phyloP scores from a whole-genome alignment of 129 eudicot genomes.

The Artemisia tridentata region DNA sequence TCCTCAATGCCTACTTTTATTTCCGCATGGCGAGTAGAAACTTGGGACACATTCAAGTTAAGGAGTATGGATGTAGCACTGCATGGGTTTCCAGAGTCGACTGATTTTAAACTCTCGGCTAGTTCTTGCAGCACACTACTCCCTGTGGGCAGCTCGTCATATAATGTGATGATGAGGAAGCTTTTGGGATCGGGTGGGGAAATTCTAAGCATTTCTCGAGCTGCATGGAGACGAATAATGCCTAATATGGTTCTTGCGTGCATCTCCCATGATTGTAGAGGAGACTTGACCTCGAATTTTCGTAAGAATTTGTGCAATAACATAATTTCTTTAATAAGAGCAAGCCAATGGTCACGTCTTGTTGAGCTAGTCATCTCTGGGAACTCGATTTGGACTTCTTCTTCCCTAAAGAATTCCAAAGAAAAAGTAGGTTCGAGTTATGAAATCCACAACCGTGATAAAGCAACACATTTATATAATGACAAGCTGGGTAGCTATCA shows the following conservation, averaged over 20 bases:
- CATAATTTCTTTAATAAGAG: slow-evolving; percentile 70
- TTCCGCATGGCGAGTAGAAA: slow-evolving; percentile 17
- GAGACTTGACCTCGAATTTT: slow-evolving; percentile 50
- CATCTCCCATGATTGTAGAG: slow-evolving; percentile 72
- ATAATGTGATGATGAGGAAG: slow-evolving; percentile 65
- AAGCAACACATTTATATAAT: background rate
- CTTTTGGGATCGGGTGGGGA: slow-evolving; percentile 77
- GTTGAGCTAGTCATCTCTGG: slow-evolving; percentile 94
- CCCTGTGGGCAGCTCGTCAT: slow-evolving; percentile 83
- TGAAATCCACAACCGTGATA: background rate
- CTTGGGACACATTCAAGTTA: slow-evolving; percentile 52
- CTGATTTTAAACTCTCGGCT: slow-evolving; percentile 50
- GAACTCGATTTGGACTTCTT: slow-evolving; percentile 70
- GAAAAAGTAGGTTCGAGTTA: background rate
- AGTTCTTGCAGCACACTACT: slow-evolving; percentile 70
- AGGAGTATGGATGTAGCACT: slow-evolving; percentile 78
- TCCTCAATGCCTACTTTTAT: slow-evolving; percentile 16
- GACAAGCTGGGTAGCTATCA: background rate
- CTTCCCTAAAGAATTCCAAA: slow-evolving; percentile 49
- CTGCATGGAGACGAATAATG: slow-evolving; percentile 92
- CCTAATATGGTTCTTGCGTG: slow-evolving; percentile 84
- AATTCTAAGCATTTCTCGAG: slow-evolving; percentile 85
- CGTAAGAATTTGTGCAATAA: slow-evolving; percentile 60
- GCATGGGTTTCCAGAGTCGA: slow-evolving; percentile 50
- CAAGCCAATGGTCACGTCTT: slow-evolving; percentile 96